Evolutionary conservation across 129 eudicot species (phyloP), one percentile per base, ranked within the genome.

Genomic region (Lactuca saligna): DNA sequence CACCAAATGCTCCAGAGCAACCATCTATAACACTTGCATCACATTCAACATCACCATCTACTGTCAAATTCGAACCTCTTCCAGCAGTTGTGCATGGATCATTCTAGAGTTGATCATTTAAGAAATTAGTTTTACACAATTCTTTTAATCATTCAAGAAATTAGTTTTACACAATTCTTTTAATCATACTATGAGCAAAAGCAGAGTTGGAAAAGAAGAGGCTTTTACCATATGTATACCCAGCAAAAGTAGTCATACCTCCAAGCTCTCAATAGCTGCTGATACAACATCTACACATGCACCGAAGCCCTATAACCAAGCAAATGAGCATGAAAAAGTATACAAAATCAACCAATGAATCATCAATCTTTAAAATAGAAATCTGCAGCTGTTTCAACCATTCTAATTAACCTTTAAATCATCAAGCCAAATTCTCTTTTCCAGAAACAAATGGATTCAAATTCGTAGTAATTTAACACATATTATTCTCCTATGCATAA

Each of bases 1-100:
- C 99, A 58, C 93, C 99, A 77, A 85, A 94, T 74, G 81, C 78
- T 72, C 93, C 96, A 14, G 97, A 85, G 15, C 46, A 61, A 62
- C 97, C 97, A 73, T 89, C 97, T 96, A 94, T 94, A 25, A 90
- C 46, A 77, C 99, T 87, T 7, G 99, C 99, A 76, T 94, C 99
- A 80, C 96, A 87, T 74, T 94, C 99, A 17, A 94, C 99, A 51
- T 60, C 86, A 66, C 99, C 99, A 78, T 85, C 96, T 74, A 85
- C 96, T 5, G 97, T 89, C 81, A 94, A 83, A 77, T 94, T 94
- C 29, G 97, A 94, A 34, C 99, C 99, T 61, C 93, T 83, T 39
- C 99, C 99, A 66, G 96, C 94, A 77, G 89, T 94, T 13, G 93
- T 94, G 79, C 86, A 61, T 44, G 97, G 99, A 83, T 94, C 97